Percentiles rank a stretch among this genome's conserved stretches.
Conservation (phyloP, 139 green algal species). For the Desmodesmus armatus region DNA sequence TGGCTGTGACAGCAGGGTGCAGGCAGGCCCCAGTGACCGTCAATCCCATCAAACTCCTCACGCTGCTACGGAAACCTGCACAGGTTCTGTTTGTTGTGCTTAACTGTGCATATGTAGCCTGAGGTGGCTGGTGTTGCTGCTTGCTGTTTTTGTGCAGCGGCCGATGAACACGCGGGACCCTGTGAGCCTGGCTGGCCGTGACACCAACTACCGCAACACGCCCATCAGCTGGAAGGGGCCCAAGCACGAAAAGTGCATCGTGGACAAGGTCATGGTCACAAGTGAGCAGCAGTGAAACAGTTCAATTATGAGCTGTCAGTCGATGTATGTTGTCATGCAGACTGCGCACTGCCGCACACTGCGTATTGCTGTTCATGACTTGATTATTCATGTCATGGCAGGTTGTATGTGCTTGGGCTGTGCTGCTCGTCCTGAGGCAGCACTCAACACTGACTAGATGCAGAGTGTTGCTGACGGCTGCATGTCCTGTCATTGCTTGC, state of each 20-base stretch:
- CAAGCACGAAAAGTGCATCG: constrained; percentile 79
- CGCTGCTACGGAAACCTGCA: no score
- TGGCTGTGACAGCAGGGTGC: constrained; percentile 80
- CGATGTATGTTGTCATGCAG: no score
- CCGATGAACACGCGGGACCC: constrained; percentile 90
- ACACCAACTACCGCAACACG: constrained; percentile 53
- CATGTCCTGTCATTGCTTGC: background rate
- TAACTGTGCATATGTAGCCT: background rate
- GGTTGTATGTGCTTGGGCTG: background rate
- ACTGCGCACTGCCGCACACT: background rate
- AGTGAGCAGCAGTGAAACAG: constrained; percentile 39
- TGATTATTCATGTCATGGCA: background rate
- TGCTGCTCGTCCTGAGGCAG: no score
- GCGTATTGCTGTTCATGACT: background rate
- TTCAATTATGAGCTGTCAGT: no score
- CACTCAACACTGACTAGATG: no score
- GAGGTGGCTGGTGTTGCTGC: background rate
- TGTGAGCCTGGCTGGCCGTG: constrained; percentile 39
- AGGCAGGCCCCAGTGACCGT: constrained; percentile 96
- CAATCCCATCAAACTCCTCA: no score
- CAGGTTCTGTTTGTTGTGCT: no score
- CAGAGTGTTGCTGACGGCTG: no score
- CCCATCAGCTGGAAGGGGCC: constrained; percentile 80
- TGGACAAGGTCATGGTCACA: constrained; percentile 97
- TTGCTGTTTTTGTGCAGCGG: constrained; percentile 25